Evolutionary conservation across 2,329 filamentous ascomycete species (phyloP), one percentile per base, ranked within the genome.

Genomic region (Nemania sp.): DNA sequence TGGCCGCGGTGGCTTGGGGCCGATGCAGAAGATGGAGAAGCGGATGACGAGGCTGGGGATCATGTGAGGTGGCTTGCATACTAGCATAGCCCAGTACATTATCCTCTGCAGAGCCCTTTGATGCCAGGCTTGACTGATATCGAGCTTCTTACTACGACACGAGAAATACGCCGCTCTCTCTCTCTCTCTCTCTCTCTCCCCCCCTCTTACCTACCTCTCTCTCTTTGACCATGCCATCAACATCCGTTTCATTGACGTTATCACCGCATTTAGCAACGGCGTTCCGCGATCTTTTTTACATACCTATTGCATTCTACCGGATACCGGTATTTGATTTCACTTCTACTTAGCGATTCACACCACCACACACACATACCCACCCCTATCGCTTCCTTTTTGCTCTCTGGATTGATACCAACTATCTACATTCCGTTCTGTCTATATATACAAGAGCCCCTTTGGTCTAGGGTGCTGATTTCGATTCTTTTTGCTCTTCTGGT

Each of bases 21-120:
- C 63, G 8, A 73, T 73, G 64, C 76, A 79, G 44, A 74, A 72
- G 59, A 82, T 84, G 80, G 81, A 84, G 72, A 84, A 84, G 74
- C 77, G 82, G 60, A 83, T 80, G 75, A 85, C 82, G 55, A 75
- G 82, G 57, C 66, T 84, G 47, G 81, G 81, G 54, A 82, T 82
- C 77, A 81, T 83, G 61, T 69, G 55, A 61, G 28, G 28, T 31
- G n/a, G n/a, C n/a, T n/a, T n/a, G n/a, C n/a, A n/a, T n/a, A n/a
- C n/a, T n/a, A n/a, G n/a, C n/a, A n/a, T n/a, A n/a, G n/a, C n/a
- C n/a, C n/a, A n/a, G n/a, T n/a, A n/a, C n/a, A n/a, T n/a, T n/a
- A n/a, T n/a, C n/a, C n/a, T n/a, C n/a, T n/a, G n/a, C n/a, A n/a
- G n/a, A n/a, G n/a, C n/a, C n/a, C 28, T 17, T 24, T 17, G 20